Base-by-base conservation (phyloP, 345 rosid species). In the Anastatica hierochuntica region DNA sequence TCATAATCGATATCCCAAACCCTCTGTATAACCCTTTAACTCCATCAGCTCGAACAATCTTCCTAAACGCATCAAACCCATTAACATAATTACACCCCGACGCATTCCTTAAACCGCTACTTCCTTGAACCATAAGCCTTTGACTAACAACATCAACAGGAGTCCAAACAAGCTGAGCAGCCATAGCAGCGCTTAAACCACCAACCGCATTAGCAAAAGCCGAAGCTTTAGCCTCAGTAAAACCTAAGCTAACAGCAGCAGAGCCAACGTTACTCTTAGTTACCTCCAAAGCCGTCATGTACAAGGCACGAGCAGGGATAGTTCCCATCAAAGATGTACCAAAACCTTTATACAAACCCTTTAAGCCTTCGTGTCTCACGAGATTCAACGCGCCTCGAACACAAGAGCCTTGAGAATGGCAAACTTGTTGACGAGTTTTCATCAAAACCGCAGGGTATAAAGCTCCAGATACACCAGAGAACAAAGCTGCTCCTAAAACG, bases 121-220 rank as follows among this genome's bases (percentile, higher is more conserved):
- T 51, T 38, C 86, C 85, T 39, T 86, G 90, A 56, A 82, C 88
- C 98, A 90, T 90, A 30, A 86, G 79, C 61, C 97, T 70, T 67
- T 90, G 96, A 74, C 85, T 90, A 38, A 90, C 96, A 4, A 90
- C 97, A 69, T 90, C 98, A 20, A 90, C 67, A 1, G 96, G 98
- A 10, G 98, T 90, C 98, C 98, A 90, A 37, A 87, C 92, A 23
- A 90, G 69, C 59, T 90, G 96, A 1, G 98, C 95, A 1, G 98
- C 89, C 92, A 77, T 75, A 7, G 98, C 98, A 2, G 98, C 94
- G 8, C 79, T 86, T 33, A 87, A 66, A 2, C 98, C 98, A 0
- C 88, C 98, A 20, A 60, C 79, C 0, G 95, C 96, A 71, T 84
- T 87, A 14, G 98, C 95, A 3, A 76, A 68, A 0, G 95, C 74